Evolutionary conservation across 2,329 filamentous ascomycete genomes (phyloP), one percentile per base, ranked within the genome.

Genomic region (Huntiella moniliformis): DNA sequence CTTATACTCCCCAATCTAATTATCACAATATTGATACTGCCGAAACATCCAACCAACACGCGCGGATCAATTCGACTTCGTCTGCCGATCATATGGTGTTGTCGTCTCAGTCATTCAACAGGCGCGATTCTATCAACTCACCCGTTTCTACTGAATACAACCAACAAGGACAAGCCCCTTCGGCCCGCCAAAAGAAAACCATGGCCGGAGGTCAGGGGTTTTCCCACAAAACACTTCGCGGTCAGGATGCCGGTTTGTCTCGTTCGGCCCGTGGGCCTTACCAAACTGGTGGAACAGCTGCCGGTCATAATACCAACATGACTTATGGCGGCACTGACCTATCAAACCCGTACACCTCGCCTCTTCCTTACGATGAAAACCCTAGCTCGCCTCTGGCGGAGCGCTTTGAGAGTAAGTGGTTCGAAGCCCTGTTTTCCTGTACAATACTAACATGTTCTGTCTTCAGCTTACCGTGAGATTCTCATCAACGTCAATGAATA

Each of bases 401-500:
- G 54, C 75, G 91, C 46, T 98, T 98, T 59, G 83, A 95, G 67
- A 74, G 86, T 86, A 69, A 50, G 74, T 58, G 10, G 13, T 8
- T 8, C 36, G 22, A 33, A 31, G 2, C 5, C 34, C 12, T 31
- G 3, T 44, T n/a, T 28, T 17, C 13, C 4, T 39, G 18, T 36
- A 7, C 31, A 16, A 36, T 22, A 45, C 51, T 50, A 42, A 50
- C 40, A 16, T 15, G 3, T 3, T 17, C 4, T 28, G 4, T 38
- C 36, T 38, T 46, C 54, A 92, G 86, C 82, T 44, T 98, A 91
- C 91, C 77, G 91, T 55, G 94, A 93, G 65, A 73, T 95, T 11
- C 72, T 98, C 45, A 96, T 96, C 60, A 87, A 95, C 53, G 70
- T 96, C 38, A 94, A 96, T 53, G 67, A 82, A 47, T 96, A 94